phyloP scores from a whole-genome alignment of 1,284 basidiomycete species.

The Cutaneotrichosporon sp. region DNA sequence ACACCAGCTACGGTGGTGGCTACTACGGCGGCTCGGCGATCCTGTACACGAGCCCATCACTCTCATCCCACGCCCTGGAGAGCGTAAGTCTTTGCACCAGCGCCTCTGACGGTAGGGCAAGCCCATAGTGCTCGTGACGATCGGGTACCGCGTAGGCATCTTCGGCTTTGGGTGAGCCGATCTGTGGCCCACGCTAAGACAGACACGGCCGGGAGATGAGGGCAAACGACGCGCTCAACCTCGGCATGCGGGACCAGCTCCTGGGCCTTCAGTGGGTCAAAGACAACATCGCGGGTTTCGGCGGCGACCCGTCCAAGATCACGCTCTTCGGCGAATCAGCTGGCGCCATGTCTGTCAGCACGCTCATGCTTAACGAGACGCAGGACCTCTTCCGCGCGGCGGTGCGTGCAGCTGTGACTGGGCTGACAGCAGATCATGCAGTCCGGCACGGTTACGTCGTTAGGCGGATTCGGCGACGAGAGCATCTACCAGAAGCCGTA shows the following conservation, averaged over 20 bases:
- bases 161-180: slow-evolving; percentile 50
- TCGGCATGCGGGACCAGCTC: slow-evolving; percentile 55
- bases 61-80: slow-evolving; percentile 17
- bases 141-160: slow-evolving; percentile 57
- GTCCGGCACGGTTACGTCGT: slow-evolving; percentile 32
- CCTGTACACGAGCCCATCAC: slow-evolving; percentile 27
- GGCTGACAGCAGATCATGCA: slow-evolving; percentile 42
- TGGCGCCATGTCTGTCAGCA: slow-evolving; percentile 45
- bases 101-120: slow-evolving; percentile 12
- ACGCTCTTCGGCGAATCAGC: slow-evolving; percentile 53
- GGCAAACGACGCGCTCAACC: slow-evolving; percentile 45
- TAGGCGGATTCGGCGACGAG: not conserved
- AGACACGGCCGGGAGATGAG: slow-evolving; percentile 41
- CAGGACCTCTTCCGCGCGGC: slow-evolving; percentile 49
- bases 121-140: slow-evolving; percentile 53
- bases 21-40: slow-evolving; percentile 30
- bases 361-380: slow-evolving; percentile 39
- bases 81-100: not conserved
- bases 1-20: slow-evolving; percentile 43
- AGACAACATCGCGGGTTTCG: slow-evolving; percentile 56
- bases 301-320: slow-evolving; percentile 55
- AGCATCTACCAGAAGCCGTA: slow-evolving; percentile 4
- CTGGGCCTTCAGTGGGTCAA: slow-evolving; percentile 58
- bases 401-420: not conserved
- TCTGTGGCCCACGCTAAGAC: not conserved